Percentiles rank a stretch among this genome's conserved stretches.
phyloP scores from a whole-genome alignment of 805 yeast genomes.

The Diddensiella santjacobensis region DNA sequence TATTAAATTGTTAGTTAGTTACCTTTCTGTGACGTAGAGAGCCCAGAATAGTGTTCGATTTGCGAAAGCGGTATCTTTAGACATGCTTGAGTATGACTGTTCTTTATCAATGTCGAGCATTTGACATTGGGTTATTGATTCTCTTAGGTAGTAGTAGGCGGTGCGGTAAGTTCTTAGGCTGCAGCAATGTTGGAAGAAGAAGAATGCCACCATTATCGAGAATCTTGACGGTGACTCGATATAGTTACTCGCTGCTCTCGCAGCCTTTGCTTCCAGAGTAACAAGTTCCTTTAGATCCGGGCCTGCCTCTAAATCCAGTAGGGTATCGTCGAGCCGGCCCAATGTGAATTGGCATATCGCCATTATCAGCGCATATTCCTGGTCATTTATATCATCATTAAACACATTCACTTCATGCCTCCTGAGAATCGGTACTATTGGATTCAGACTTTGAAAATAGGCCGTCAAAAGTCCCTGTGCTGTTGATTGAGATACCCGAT shows the following conservation, averaged over 20 bases:
- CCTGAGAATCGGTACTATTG: constrained; percentile 1
- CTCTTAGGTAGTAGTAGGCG: constrained; percentile 13
- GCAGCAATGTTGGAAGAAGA: constrained; percentile 4
- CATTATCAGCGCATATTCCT: constrained; percentile 1
- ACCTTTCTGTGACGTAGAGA: constrained; percentile 15
- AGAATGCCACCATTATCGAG: constrained; percentile 3
- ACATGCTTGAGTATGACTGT: constrained; percentile 6
- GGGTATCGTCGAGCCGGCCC: constrained; percentile 3
- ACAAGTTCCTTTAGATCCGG: neutral
- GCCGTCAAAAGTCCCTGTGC: neutral
- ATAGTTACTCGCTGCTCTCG: neutral
- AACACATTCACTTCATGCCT: constrained; percentile 1
- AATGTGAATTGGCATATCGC: neutral
- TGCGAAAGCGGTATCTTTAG: neutral
- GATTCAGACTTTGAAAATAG: neutral
- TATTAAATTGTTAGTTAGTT: no score
- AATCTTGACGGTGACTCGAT: neutral
- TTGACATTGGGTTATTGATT: constrained; percentile 17
- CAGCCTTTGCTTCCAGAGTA: neutral
- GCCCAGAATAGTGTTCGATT: constrained; percentile 13
- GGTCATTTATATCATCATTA: neutral
- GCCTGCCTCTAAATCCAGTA: neutral
- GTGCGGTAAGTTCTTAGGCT: neutral
- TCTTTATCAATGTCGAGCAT: constrained; percentile 15
- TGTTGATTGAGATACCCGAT: neutral